A percentile compares a stretch with the other conserved stretches of the same genome.
These are phyloP conservation scores for Inosperma sp. DNA, from an alignment of 768 basidiomycete species.

Conservation along the genomic window DNA sequence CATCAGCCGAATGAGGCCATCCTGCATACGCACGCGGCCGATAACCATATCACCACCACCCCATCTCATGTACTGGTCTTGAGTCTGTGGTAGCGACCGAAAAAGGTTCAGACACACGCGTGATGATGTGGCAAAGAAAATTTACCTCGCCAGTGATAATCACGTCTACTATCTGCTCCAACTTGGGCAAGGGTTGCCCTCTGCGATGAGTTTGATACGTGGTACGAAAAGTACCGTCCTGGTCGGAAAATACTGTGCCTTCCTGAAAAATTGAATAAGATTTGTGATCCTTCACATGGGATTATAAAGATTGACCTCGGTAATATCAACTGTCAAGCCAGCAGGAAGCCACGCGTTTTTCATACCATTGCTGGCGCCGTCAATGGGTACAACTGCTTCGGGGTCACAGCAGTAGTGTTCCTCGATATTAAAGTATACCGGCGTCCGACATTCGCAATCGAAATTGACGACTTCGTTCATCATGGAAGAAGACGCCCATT, in stretches of 20 bases:
- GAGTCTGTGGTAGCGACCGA: slow-evolving; percentile 34
- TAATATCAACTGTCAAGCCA: slow-evolving; percentile 31
- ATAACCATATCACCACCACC: slow-evolving; percentile 45
- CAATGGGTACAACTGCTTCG: slow-evolving; percentile 32
- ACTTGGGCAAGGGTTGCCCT: slow-evolving; percentile 16
- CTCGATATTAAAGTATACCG: slow-evolving; percentile 45
- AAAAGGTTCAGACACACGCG: neutral
- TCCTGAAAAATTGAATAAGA: neutral
- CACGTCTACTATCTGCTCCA: slow-evolving; percentile 37
- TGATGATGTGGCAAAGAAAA: neutral
- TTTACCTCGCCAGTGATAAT: slow-evolving; percentile 50
- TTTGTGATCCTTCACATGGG: neutral
- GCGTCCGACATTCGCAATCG: slow-evolving; percentile 36
- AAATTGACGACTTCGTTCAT: slow-evolving; percentile 32
- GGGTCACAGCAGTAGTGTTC: slow-evolving; percentile 43
- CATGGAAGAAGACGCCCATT: slow-evolving; percentile 31
- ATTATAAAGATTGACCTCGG: slow-evolving; percentile 16
- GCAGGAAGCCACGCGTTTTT: slow-evolving; percentile 45
- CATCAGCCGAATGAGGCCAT: slow-evolving; percentile 46
- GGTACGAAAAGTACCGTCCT: slow-evolving; percentile 31
- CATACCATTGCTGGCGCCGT: slow-evolving; percentile 33
- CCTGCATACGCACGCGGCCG: slow-evolving; percentile 54
- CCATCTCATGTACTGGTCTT: slow-evolving; percentile 50
- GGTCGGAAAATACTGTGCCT: slow-evolving; percentile 34
- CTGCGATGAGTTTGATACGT: slow-evolving; percentile 36